phyloP scores from a whole-genome alignment of 192 early-diverging fungal species.

The Polychytrium aggregatum region DNA sequence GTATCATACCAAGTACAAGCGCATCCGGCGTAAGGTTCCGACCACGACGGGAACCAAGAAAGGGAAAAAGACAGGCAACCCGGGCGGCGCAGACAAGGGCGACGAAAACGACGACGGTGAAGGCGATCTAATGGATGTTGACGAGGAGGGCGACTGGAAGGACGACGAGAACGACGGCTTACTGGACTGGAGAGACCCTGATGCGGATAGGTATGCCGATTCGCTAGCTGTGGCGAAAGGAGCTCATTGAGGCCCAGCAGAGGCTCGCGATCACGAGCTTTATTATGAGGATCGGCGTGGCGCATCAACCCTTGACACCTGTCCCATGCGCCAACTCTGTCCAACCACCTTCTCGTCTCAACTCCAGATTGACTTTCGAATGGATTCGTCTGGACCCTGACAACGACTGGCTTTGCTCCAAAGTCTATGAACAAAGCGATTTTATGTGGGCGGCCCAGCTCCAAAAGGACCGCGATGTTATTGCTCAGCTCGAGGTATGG shows the following conservation, averaged over 20 bases:
- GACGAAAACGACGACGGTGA: slow-evolving; percentile 19
- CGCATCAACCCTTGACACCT: neutral
- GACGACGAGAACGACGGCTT: slow-evolving; percentile 63
- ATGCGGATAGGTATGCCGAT: slow-evolving; percentile 1
- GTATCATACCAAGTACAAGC: slow-evolving; percentile 98
- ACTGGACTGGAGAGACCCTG: no score
- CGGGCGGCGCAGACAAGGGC: slow-evolving; percentile 31
- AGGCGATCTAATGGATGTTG: slow-evolving; percentile 5
- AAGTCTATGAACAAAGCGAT: slow-evolving; percentile 76
- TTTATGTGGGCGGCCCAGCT: slow-evolving; percentile 96
- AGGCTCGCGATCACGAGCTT: neutral
- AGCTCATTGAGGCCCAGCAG: neutral
- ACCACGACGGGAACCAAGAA: slow-evolving; percentile 44
- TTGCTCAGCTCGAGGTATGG: slow-evolving; percentile 74
- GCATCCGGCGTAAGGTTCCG: slow-evolving; percentile 70
- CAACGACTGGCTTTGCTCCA: slow-evolving; percentile 82
- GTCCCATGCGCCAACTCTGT: neutral
- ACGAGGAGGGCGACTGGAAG: slow-evolving; percentile 53
- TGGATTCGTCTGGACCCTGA: slow-evolving; percentile 96
- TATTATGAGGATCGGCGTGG: slow-evolving; percentile 7
- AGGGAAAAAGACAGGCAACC: slow-evolving; percentile 31
- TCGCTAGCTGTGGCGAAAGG: neutral
- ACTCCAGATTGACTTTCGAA: slow-evolving; percentile 60
- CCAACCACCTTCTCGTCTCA: neutral
- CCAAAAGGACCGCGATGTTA: slow-evolving; percentile 78